These are phyloP conservation scores for Physocladia obscura DNA, from an alignment of 192 early-diverging fungal species.

Conservation along the genomic window DNA sequence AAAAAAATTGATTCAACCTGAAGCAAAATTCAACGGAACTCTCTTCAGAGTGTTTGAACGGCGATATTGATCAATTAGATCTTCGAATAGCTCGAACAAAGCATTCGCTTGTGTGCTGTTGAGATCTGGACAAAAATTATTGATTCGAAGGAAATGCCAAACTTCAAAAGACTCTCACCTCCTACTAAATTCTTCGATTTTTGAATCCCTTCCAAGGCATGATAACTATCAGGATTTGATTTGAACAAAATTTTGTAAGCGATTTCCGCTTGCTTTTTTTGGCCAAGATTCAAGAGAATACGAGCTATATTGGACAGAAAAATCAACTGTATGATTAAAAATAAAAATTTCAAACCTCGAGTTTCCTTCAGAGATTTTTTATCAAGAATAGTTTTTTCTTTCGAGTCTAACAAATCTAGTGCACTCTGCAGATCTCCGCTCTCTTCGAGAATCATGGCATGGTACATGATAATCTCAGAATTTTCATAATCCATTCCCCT, in stretches of 20 bases:
- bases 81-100: constrained; percentile 39
- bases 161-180: constrained; percentile 18
- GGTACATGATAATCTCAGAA: constrained; percentile 84
- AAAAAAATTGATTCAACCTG: constrained; percentile 47
- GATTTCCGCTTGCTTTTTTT: constrained; percentile 67
- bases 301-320: constrained; percentile 51
- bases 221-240: constrained; percentile 77
- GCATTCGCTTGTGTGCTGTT: constrained; percentile 31
- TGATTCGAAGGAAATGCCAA: neutral
- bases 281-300: constrained; percentile 65
- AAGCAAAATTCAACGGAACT: constrained; percentile 72
- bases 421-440: constrained; percentile 73
- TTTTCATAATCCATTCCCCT: constrained; percentile 60
- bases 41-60: constrained; percentile 78
- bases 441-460: constrained; percentile 83
- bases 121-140: constrained; percentile 8
- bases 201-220: constrained; percentile 69
- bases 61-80: constrained; percentile 71
- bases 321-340: neutral
- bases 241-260: constrained; percentile 76
- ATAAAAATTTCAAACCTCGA: constrained; percentile 32
- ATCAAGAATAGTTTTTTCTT: constrained; percentile 76
- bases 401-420: constrained; percentile 72
- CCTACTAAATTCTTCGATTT: constrained; percentile 56
- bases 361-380: constrained; percentile 68